Evolutionary conservation across 352 stramenopile genomes (phyloP).

Genomic region (Globisporangium middletonii): DNA sequence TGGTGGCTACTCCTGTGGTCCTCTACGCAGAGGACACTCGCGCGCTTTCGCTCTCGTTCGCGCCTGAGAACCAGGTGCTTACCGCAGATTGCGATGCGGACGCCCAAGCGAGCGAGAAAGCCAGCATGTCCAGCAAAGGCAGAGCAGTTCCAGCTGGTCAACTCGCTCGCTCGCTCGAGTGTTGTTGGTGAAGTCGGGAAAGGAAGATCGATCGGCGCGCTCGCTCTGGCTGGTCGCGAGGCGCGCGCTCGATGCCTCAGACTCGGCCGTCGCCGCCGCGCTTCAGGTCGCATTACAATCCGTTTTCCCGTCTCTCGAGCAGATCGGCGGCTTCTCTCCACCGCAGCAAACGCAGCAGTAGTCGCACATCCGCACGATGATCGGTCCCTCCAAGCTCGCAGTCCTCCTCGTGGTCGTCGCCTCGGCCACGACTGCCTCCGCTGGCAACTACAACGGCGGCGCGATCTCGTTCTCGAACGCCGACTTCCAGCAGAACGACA

Average conservation of each 20-base stretch:
- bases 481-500: conserved; percentile 17
- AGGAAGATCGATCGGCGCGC: background rate
- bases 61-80: conserved; percentile 12
- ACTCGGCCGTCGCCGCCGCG: background rate
- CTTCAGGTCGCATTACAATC: conserved; percentile 14
- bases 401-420: conserved; percentile 11
- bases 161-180: conserved; percentile 2
- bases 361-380: conserved; percentile 6
- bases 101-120: background rate
- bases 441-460: conserved; percentile 10
- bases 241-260: conserved; percentile 1
- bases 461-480: conserved; percentile 15
- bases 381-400: conserved; percentile 14
- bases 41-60: conserved; percentile 6
- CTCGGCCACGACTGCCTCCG: conserved; percentile 9
- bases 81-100: background rate
- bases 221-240: background rate
- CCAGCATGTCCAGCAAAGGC: conserved; percentile 10
- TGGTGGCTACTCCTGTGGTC: conserved; percentile 3
- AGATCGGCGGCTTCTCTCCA: conserved; percentile 8
- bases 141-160: conserved; percentile 4
- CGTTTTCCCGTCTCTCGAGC: conserved; percentile 23
- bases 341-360: background rate
- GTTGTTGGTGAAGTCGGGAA: background rate
- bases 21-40: background rate